Conservation (phyloP, 2,329 filamentous ascomycete species). For the Sclerotinia trifoliorum region DNA sequence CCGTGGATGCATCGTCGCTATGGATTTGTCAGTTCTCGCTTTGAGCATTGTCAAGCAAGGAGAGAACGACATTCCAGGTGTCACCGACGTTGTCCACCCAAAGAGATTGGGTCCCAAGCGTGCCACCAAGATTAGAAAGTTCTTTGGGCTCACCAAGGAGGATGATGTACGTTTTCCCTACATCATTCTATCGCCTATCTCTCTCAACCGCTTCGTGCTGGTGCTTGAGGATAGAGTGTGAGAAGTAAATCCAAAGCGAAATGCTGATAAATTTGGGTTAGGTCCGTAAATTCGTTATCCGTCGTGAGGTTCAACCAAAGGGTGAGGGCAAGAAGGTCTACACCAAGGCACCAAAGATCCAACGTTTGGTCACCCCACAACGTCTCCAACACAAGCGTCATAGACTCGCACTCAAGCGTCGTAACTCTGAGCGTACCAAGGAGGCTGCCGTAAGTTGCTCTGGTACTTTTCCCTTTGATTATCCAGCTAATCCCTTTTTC, state of each 20-base stretch:
- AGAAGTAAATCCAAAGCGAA: constrained; percentile 41
- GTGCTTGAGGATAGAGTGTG: constrained; percentile 53
- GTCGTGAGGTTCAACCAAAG: constrained; percentile 96
- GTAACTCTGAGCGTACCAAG: constrained; percentile 94
- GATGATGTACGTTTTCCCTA: constrained; percentile 83
- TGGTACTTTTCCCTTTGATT: neutral
- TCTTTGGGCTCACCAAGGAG: constrained; percentile 99
- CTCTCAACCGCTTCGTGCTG: constrained; percentile 25
- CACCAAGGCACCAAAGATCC: constrained; percentile 99
- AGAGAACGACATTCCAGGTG: constrained; percentile 86
- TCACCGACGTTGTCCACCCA: constrained; percentile 97
- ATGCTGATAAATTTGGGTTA: constrained; percentile 45
- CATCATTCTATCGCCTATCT: constrained; percentile 70
- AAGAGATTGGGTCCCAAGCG: constrained; percentile 99
- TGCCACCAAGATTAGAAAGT: constrained; percentile 98
- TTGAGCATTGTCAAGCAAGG: constrained; percentile 98
- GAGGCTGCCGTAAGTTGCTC: constrained; percentile 85
- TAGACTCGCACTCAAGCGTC: constrained; percentile 96
- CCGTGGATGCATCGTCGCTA: constrained; percentile 96
- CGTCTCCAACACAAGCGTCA: constrained; percentile 99
- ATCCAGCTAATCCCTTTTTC: neutral
- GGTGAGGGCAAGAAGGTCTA: constrained; percentile 96
- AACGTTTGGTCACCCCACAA: constrained; percentile 98
- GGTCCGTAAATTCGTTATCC: constrained; percentile 99
- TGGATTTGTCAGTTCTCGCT: constrained; percentile 92